These are phyloP conservation scores for Acrodontium crateriforme DNA, from an alignment of 2,329 filamentous ascomycete genomes.

Conservation along the genomic window DNA sequence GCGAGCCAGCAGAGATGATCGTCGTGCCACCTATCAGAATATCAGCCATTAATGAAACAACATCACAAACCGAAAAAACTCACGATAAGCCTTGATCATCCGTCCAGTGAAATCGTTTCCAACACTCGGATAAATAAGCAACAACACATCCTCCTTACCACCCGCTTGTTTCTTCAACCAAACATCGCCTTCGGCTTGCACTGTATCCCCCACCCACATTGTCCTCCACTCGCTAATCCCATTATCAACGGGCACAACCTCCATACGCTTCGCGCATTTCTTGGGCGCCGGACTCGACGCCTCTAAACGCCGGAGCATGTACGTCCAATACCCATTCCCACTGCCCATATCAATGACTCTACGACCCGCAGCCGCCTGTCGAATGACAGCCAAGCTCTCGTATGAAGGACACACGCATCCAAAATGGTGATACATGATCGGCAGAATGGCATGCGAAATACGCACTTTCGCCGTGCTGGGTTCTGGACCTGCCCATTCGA, in stretches of 20 bases:
- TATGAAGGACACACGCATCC: constrained; percentile 58
- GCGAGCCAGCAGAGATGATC: constrained; percentile 59
- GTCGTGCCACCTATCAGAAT: constrained; percentile 37
- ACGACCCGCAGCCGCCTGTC: constrained; percentile 37
- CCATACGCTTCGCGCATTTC: constrained; percentile 24
- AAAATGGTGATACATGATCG: constrained; percentile 66
- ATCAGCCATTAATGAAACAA: neutral
- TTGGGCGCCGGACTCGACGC: constrained; percentile 3
- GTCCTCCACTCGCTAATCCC: constrained; percentile 54
- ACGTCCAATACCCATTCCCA: constrained; percentile 65
- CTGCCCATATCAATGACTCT: constrained; percentile 52
- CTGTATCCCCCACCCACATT: constrained; percentile 54
- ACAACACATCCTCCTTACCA: constrained; percentile 44
- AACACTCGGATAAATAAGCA: constrained; percentile 62
- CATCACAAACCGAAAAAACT: constrained; percentile 5
- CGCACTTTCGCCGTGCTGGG: constrained; percentile 37
- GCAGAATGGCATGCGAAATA: constrained; percentile 53
- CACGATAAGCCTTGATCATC: constrained; percentile 44
- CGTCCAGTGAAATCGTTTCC: constrained; percentile 51
- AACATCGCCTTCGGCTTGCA: constrained; percentile 44
- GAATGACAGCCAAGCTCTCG: constrained; percentile 49
- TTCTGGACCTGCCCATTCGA: constrained; percentile 53
- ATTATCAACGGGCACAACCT: constrained; percentile 51
- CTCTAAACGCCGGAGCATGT: constrained; percentile 50
- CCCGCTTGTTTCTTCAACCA: constrained; percentile 40